Base-by-base conservation (phyloP, 306 rosid genomes). In the Vigna unguiculata region DNA sequence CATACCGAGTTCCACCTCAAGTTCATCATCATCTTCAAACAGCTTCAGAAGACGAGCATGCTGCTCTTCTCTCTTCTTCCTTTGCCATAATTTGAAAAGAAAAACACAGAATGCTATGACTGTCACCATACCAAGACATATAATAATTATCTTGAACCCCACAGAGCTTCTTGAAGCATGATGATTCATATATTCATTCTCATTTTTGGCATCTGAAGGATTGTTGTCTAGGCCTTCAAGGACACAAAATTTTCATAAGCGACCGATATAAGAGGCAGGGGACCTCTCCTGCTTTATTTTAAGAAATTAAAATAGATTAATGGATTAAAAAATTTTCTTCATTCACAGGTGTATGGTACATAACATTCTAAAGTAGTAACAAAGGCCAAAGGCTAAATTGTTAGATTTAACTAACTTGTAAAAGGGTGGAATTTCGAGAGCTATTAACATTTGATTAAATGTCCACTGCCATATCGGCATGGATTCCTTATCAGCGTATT, bases 11-110 rank as follows among this genome's bases (percentile, higher is more conserved):
- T 93, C 97, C 11, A 93, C 93, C 86, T 93, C 96, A 25, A 93
- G 97, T 70, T 93, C 97, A 79, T 93, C 97, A 28, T 93, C 97
- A 30, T 90, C 97, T 82, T 93, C 96, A 75, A 93, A 93, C 76
- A 93, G 88, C 93, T 89, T 93, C 76, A 93, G 87, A 49, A 90
- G 94, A 69, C 96, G 93, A 51, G 96, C 96, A 78, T 90, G 96
- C 45, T 90, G 96, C 68, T 86, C 93, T 67, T 85, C 92, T 81
- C 96, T 87, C 89, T 87, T 93, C 91, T 90, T 93, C 86, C 82
- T 90, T 78, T 90, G 91, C 97, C 97, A 93, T 67, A 89, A 63
- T 77, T 81, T 90, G 84, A 87, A 89, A 54, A 89, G 83, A 36
- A 89, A 71, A 59, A 87, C 85, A 49, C 78, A 47, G 61, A 90